Conservation (phyloP, 1,284 basidiomycete species). For the Cutaneotrichosporon curvatum region DNA sequence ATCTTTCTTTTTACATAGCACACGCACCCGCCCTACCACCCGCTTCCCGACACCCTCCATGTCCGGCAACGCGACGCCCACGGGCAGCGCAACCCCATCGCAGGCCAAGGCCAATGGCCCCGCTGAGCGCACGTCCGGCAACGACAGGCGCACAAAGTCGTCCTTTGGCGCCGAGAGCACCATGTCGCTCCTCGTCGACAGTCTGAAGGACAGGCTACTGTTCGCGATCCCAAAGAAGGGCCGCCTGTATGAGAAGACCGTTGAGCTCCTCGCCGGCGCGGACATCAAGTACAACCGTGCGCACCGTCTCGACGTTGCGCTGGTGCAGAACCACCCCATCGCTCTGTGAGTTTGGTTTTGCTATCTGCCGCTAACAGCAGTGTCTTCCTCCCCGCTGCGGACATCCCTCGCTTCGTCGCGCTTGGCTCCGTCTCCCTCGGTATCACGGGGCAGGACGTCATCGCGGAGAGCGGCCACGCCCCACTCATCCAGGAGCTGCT, state of each 20-base stretch:
- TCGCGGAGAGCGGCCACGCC: slow-evolving; percentile 79
- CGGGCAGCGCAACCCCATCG: no score
- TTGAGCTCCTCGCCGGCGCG: slow-evolving; percentile 78
- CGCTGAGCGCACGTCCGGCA: no score
- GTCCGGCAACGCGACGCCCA: no score
- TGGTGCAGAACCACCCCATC: slow-evolving; percentile 87
- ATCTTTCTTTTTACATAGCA: no score
- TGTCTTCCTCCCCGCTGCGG: slow-evolving; percentile 92
- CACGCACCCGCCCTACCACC: no score
- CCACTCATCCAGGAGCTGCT: slow-evolving; percentile 71
- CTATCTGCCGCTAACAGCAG: slow-evolving; percentile 47
- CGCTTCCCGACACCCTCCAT: no score
- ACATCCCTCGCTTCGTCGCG: slow-evolving; percentile 97
- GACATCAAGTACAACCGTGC: slow-evolving; percentile 93
- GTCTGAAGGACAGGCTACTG: slow-evolving; percentile 64
- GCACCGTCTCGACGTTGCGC: slow-evolving; percentile 81
- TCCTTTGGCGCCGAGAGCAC: slow-evolving; percentile 42
- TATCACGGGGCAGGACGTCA: slow-evolving; percentile 84
- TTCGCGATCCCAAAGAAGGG: slow-evolving; percentile 99
- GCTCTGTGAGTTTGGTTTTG: slow-evolving; percentile 60
- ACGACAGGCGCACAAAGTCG: slow-evolving; percentile 21
- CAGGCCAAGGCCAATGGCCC: no score
- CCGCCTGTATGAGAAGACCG: slow-evolving; percentile 84
- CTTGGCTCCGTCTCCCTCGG: slow-evolving; percentile 74
- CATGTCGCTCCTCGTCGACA: slow-evolving; percentile 51